phyloP scores from a whole-genome alignment of 805 yeast genomes.

The Tetrapisispora pingtungensis region DNA sequence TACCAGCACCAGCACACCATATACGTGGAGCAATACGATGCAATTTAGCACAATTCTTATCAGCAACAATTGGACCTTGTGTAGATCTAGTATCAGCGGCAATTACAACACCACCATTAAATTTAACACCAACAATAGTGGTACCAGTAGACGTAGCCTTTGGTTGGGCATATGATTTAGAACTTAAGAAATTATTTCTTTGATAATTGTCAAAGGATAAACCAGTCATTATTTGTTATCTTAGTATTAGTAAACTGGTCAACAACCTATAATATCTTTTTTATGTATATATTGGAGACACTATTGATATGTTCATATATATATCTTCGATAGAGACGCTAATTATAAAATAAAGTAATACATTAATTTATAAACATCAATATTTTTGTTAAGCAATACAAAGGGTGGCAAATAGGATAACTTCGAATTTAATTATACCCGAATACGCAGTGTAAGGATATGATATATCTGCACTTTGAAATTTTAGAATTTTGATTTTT shows the following conservation, averaged over 20 bases:
- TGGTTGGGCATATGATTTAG: slow-evolving; percentile 63
- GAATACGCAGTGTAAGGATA: no score
- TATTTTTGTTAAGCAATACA: not conserved
- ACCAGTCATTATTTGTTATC: slow-evolving; percentile 56
- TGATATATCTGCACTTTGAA: no score
- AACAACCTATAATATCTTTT: no score
- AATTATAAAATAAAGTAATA: no score
- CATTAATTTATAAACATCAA: no score
- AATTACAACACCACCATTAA: slow-evolving; percentile 87
- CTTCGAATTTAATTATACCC: no score
- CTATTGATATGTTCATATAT: no score
- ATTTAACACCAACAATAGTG: slow-evolving; percentile 95
- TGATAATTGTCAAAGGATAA: slow-evolving; percentile 87
- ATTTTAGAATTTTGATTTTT: no score
- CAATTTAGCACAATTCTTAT: slow-evolving; percentile 92
- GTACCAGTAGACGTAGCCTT: slow-evolving; percentile 96
- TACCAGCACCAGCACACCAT: slow-evolving; percentile 99
- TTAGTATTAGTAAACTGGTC: no score
- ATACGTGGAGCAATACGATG: slow-evolving; percentile 83
- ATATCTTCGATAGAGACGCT: no score
- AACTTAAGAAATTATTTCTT: slow-evolving; percentile 67
- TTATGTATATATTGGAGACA: no score
- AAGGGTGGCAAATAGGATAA: no score
- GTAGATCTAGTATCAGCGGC: slow-evolving; percentile 99
- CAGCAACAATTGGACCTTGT: slow-evolving; percentile 92